Evolutionary conservation across 1,284 basidiomycete genomes (phyloP).

Genomic region (Microbotryum lychnidis-dioicae): DNA sequence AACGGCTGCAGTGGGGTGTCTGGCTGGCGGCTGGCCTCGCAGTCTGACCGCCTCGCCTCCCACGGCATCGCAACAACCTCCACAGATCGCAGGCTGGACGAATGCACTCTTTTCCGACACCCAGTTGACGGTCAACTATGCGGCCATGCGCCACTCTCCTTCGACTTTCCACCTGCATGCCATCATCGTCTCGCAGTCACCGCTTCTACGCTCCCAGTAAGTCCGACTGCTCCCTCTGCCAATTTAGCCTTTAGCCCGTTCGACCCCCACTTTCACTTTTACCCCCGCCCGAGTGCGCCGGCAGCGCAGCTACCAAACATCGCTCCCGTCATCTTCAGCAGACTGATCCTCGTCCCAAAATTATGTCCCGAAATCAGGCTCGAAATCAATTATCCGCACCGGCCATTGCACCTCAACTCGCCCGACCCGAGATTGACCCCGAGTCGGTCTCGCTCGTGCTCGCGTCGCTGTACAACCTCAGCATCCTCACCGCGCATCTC

Average conservation of each 20-base stretch:
- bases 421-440: slow-evolving; percentile 5
- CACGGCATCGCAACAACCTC: background rate
- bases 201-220: slow-evolving; percentile 6
- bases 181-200: slow-evolving; percentile 13
- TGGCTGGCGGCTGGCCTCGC: background rate
- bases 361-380: too few species aligned
- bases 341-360: background rate
- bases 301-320: too few species aligned
- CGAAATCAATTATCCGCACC: background rate
- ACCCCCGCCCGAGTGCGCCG: too few species aligned
- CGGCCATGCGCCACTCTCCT: background rate
- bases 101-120: slow-evolving; percentile 7
- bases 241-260: too few species aligned
- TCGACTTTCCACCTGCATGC: slow-evolving; percentile 5
- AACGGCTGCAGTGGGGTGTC: background rate
- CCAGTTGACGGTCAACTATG: slow-evolving; percentile 3
- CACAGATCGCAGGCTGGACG: slow-evolving; percentile 7
- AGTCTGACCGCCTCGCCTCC: background rate
- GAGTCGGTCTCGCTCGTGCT: slow-evolving; percentile 9
- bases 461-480: slow-evolving; percentile 21
- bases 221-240: background rate
- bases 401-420: slow-evolving; percentile 2
- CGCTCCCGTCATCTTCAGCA: background rate
- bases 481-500: slow-evolving; percentile 8
- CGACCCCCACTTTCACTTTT: too few species aligned